These are phyloP conservation scores for Saccharum hybrid DNA, from an alignment of 202 grass and related monocot genomes.

Conservation along the genomic window DNA sequence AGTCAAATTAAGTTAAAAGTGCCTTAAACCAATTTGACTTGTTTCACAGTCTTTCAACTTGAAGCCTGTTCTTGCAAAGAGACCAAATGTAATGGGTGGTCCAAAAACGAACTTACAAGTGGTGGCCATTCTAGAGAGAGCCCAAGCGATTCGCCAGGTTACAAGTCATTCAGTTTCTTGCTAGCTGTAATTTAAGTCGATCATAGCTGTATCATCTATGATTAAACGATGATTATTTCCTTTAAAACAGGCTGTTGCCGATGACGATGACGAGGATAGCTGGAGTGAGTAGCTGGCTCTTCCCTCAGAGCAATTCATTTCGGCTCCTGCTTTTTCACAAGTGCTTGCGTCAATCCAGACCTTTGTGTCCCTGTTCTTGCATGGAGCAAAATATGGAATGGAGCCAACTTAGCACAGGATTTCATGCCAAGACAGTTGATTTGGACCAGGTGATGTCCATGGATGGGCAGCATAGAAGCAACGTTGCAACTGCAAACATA, in stretches of 20 bases:
- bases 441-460: conserved; percentile 10
- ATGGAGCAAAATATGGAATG: conserved; percentile 30
- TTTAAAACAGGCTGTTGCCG: conserved; percentile 59
- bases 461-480: not conserved
- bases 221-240: not conserved
- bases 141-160: conserved; percentile 91
- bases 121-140: conserved; percentile 91
- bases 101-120: conserved; percentile 81
- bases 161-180: not conserved
- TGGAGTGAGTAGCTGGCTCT: conserved; percentile 64
- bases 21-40: conserved; percentile 24
- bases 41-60: conserved; percentile 73
- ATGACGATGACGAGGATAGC: conserved; percentile 67
- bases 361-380: conserved; percentile 35
- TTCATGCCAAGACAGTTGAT: conserved; percentile 14
- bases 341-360: conserved; percentile 6
- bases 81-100: conserved; percentile 73
- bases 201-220: conserved; percentile 16
- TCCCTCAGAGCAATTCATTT: conserved; percentile 32
- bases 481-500: not conserved
- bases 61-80: conserved; percentile 72
- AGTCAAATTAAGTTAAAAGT: conserved; percentile 25
- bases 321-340: conserved; percentile 8
- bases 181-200: conserved; percentile 27
- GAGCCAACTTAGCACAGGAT: not conserved